A percentile compares a stretch with the other conserved stretches of the same genome.
phyloP scores from a whole-genome alignment of 345 rosid genomes.

The Salix udensis region DNA sequence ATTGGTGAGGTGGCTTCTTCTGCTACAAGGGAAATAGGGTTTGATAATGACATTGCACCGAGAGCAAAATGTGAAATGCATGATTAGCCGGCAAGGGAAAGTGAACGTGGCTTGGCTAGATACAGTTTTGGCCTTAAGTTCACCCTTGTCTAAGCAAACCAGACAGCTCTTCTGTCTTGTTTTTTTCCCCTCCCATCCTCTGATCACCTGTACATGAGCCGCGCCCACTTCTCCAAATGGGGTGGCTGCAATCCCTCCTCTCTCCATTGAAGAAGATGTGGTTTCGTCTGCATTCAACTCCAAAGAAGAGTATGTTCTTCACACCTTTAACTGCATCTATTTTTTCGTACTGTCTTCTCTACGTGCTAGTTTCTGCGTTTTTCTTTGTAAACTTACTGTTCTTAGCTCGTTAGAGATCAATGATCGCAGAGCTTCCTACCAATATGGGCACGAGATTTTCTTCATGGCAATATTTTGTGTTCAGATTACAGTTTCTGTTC shows the following conservation, averaged over 20 bases:
- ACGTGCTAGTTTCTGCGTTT: background rate
- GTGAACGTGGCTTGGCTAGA: background rate
- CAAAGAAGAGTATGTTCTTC: conserved; percentile 55
- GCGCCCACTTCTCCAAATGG: conserved; percentile 50
- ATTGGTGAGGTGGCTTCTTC: conserved; percentile 64
- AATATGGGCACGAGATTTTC: background rate
- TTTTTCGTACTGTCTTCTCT: background rate
- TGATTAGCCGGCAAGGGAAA: conserved; percentile 43
- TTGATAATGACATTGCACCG: conserved; percentile 62
- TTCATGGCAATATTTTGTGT: background rate
- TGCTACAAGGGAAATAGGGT: conserved; percentile 40
- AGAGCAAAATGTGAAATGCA: conserved; percentile 38
- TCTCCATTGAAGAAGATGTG: conserved; percentile 92
- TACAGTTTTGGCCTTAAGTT: conserved; percentile 14
- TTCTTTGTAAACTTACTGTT: background rate
- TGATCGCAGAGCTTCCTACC: background rate
- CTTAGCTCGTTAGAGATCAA: background rate
- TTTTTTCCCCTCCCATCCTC: background rate
- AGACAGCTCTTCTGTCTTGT: conserved; percentile 15
- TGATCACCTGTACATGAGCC: conserved; percentile 34
- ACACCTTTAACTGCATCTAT: background rate
- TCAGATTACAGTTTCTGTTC: background rate
- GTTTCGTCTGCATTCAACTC: conserved; percentile 67
- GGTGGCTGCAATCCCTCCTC: conserved; percentile 86
- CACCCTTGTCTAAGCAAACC: conserved; percentile 45